Percentiles rank a stretch among this genome's conserved stretches.
Conservation (phyloP, 306 rosid species). For the Rubus idaeus region DNA sequence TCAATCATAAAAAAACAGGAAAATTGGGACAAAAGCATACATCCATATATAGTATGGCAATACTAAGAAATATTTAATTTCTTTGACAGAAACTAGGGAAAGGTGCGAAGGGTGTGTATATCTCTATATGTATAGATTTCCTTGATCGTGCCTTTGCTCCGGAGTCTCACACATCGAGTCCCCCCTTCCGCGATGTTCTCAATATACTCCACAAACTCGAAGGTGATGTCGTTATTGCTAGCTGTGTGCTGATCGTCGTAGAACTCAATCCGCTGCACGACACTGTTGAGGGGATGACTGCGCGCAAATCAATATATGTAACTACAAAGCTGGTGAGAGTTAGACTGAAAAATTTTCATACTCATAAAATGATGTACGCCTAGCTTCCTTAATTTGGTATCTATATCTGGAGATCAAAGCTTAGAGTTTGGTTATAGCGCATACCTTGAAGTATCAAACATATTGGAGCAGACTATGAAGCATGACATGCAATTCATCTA, state of each 20-base stretch:
- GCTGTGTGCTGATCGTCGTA: slow-evolving; percentile 56
- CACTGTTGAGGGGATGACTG: slow-evolving; percentile 92
- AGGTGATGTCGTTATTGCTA: slow-evolving; percentile 60
- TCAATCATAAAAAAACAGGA: no score
- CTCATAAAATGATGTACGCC: slow-evolving; percentile 14
- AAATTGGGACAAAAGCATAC: no score
- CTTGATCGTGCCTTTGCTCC: slow-evolving; percentile 91
- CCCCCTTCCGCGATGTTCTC: slow-evolving; percentile 78
- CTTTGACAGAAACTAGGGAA: slow-evolving; percentile 81
- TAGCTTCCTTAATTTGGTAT: neutral
- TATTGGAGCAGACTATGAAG: neutral
- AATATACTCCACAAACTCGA: slow-evolving; percentile 84
- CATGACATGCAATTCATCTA: neutral
- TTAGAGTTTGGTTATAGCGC: neutral
- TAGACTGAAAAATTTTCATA: slow-evolving; percentile 73
- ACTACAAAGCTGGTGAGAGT: slow-evolving; percentile 90
- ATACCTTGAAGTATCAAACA: no score
- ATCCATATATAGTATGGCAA: neutral
- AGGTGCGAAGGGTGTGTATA: slow-evolving; percentile 77
- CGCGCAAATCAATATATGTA: slow-evolving; percentile 60
- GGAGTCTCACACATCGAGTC: slow-evolving; percentile 96
- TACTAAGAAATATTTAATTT: neutral
- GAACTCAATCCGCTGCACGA: slow-evolving; percentile 91
- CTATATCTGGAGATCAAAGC: slow-evolving; percentile 2
- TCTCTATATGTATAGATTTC: slow-evolving; percentile 79